These are phyloP conservation scores for Galerina marginata DNA, from an alignment of 768 basidiomycete genomes.

Conservation along the genomic window DNA sequence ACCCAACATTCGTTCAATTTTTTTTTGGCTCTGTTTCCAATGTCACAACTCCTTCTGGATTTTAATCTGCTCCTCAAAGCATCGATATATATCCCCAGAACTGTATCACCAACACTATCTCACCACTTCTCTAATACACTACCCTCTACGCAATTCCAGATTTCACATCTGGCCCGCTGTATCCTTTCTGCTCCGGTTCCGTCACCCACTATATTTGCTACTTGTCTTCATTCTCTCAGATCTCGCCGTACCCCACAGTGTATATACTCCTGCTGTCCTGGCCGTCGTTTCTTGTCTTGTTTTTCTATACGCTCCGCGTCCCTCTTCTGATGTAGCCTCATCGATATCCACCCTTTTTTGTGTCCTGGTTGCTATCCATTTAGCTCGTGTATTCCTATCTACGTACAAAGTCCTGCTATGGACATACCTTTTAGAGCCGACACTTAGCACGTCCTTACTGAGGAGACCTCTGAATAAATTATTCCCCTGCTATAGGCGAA, in stretches of 20 bases:
- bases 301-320: conserved; percentile 7
- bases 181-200: conserved; percentile 8
- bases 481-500: neutral
- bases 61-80: conserved; percentile 27
- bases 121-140: conserved; percentile 8
- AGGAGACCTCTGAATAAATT: conserved; percentile 12
- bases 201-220: conserved; percentile 7
- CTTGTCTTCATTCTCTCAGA: neutral
- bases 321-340: conserved; percentile 23
- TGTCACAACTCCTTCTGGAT: conserved; percentile 16
- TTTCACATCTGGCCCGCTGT: conserved; percentile 14
- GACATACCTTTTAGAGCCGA: conserved; percentile 18
- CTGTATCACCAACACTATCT: conserved; percentile 23
- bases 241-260: conserved; percentile 6
- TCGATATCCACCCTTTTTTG: conserved; percentile 10
- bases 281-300: conserved; percentile 11
- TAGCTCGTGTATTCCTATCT: conserved; percentile 25
- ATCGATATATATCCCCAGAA: conserved; percentile 30
- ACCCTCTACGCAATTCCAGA: conserved; percentile 4
- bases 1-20: conserved; percentile 25
- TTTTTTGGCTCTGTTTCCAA: conserved; percentile 12
- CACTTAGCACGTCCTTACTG: neutral
- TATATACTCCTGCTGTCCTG: conserved; percentile 10
- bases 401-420: conserved; percentile 11
- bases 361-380: conserved; percentile 17